These are phyloP conservation scores for Alloteropsis semialata DNA, from an alignment of 176 grass and related monocot species.

Conservation along the genomic window DNA sequence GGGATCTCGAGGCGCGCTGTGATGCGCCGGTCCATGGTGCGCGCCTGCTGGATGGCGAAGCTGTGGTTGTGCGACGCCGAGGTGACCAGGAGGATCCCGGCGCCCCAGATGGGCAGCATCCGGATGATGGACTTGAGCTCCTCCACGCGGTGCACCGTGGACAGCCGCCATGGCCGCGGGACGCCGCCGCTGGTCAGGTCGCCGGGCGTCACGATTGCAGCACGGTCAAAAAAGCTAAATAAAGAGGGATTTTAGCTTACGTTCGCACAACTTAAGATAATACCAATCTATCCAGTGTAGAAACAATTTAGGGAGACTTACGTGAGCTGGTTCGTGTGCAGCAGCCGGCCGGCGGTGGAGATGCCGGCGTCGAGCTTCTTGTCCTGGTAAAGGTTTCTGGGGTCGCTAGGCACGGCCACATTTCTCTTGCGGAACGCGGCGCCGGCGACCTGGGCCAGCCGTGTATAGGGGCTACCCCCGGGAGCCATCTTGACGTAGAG, in stretches of 20 bases:
- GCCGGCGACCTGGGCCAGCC: constrained; percentile 45
- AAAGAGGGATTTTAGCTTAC: background rate
- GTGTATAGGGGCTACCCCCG: constrained; percentile 52
- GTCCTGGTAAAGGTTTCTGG: constrained; percentile 44
- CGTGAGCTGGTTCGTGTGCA: constrained; percentile 56
- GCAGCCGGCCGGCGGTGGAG: constrained; percentile 42
- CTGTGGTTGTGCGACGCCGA: constrained; percentile 64
- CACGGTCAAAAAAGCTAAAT: background rate
- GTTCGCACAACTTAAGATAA: background rate
- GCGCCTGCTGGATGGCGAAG: constrained; percentile 72
- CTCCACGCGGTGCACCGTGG: constrained; percentile 80
- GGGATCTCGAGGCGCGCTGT: constrained; percentile 55
- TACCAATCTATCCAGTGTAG: too few species aligned
- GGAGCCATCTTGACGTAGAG: constrained; percentile 52
- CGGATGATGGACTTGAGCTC: constrained; percentile 79
- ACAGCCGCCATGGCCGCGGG: constrained; percentile 48
- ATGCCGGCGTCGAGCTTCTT: constrained; percentile 52
- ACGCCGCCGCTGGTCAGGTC: constrained; percentile 42
- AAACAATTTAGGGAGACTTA: background rate
- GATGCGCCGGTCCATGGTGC: constrained; percentile 73
- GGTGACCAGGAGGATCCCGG: constrained; percentile 50
- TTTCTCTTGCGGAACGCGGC: constrained; percentile 56
- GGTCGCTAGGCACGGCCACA: constrained; percentile 18
- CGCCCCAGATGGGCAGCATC: constrained; percentile 66
- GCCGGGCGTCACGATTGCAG: constrained; percentile 8